Percentiles rank a stretch among this genome's conserved stretches.
Evolutionary conservation across 1,284 basidiomycete genomes (phyloP).

Genomic region (Tylopilus orsonianus): DNA sequence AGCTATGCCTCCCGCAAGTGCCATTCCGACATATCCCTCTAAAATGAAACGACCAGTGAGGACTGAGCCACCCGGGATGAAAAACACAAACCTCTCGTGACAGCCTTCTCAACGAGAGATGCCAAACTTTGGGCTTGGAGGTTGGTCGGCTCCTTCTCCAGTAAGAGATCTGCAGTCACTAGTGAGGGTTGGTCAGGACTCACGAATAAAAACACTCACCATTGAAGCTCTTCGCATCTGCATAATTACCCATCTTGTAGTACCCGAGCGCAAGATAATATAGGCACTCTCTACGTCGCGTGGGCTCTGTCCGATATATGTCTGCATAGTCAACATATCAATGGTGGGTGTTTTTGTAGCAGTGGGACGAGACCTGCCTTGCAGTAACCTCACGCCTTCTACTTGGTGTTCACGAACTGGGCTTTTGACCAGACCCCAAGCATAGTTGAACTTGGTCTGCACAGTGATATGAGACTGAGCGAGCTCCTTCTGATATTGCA

Average conservation of each 20-base stretch:
- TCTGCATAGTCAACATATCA: slow-evolving; percentile 45
- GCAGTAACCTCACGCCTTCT: slow-evolving; percentile 87
- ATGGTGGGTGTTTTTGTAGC: not conserved
- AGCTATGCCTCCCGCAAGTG: slow-evolving; percentile 86
- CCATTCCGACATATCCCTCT: slow-evolving; percentile 96
- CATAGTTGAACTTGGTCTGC: slow-evolving; percentile 98
- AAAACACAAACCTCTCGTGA: slow-evolving; percentile 67
- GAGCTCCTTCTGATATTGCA: slow-evolving; percentile 89
- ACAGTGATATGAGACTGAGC: slow-evolving; percentile 84
- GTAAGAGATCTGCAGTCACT: slow-evolving; percentile 64
- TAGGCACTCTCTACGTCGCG: slow-evolving; percentile 89
- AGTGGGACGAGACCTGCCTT: slow-evolving; percentile 56
- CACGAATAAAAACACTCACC: slow-evolving; percentile 49
- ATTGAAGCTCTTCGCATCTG: slow-evolving; percentile 92
- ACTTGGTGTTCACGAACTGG: slow-evolving; percentile 80
- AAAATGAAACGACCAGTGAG: slow-evolving; percentile 13
- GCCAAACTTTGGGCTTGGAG: slow-evolving; percentile 89
- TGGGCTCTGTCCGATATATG: slow-evolving; percentile 88
- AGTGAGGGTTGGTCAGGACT: not conserved
- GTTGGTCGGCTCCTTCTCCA: slow-evolving; percentile 94
- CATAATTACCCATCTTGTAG: slow-evolving; percentile 96
- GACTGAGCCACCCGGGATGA: not conserved
- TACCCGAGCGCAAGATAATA: slow-evolving; percentile 97
- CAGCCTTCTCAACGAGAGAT: slow-evolving; percentile 84
- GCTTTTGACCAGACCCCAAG: slow-evolving; percentile 95